phyloP scores from a whole-genome alignment of 371 early-diverging fungal genomes.

The Apophysomyces ossiformis region DNA sequence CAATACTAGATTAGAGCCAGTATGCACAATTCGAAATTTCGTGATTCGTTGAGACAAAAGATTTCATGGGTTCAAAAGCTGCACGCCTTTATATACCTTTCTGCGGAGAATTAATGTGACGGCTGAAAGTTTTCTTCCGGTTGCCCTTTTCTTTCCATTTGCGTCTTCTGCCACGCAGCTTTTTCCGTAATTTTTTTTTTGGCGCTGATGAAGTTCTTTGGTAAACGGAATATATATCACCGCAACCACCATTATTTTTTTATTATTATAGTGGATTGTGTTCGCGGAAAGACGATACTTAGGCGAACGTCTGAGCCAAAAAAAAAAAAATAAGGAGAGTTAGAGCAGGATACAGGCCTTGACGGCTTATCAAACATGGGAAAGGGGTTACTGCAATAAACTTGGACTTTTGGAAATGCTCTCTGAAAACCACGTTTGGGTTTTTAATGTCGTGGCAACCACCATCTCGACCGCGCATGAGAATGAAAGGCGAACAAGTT shows the following conservation, averaged over 20 bases:
- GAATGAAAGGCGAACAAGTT: too few relatives aligned
- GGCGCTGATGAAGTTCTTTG: background rate
- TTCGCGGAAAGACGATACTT: conserved; percentile 5
- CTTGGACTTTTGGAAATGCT: too few relatives aligned
- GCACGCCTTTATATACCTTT: background rate
- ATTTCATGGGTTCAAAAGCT: background rate
- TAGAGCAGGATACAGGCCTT: background rate
- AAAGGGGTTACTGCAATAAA: too few relatives aligned
- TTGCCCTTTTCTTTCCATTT: background rate
- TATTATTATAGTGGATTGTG: background rate
- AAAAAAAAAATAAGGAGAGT: background rate
- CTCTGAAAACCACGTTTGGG: too few relatives aligned
- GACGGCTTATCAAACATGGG: too few relatives aligned
- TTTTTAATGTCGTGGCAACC: too few relatives aligned
- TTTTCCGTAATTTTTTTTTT: background rate
- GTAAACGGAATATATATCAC: conserved; percentile 1
- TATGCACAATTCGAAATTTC: conserved; percentile 5
- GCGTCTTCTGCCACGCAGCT: background rate
- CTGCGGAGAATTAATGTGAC: background rate
- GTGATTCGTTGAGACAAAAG: background rate
- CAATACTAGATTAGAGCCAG: conserved; percentile 1
- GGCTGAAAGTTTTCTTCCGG: background rate
- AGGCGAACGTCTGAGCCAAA: conserved; percentile 6
- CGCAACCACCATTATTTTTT: background rate
- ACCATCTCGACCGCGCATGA: too few relatives aligned